Evolutionary conservation across 2,329 filamentous ascomycete genomes (phyloP), one percentile per base, ranked within the genome.

Genomic region (Neonectria sp.): DNA sequence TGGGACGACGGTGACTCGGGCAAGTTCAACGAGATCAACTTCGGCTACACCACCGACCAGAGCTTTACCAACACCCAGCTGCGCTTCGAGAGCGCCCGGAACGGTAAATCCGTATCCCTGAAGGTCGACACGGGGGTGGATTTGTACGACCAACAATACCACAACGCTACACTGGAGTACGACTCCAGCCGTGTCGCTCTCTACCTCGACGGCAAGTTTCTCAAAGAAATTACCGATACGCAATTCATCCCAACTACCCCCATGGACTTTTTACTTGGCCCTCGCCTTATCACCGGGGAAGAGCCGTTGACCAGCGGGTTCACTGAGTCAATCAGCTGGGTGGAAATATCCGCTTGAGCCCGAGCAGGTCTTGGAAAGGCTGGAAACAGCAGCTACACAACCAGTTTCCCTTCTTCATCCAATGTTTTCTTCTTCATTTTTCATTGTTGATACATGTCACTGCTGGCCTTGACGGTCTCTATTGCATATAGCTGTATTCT

Each of bases 21-120:
- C 45, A 45, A 68, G 33, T 69, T 67, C 61, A 72, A 69, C 61
- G 68, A 72, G 57, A 68, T 72, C 64, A 72, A 72, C 61, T 72
- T 72, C 66, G 70, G 70, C 13, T 72, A 71, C 53, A 71, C 67
- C 3, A 71, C 68, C 1, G 27, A 68, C 17, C 49, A 69, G 43
- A 63, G 51, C 8, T 65, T 58, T 56, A 25, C 15, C 27, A 31
- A 69, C 17, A 65, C 67, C 0, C 15, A 69, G 31, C 56, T 72
- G 6, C 64, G 46, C 2, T 69, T 72, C 6, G 70, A 71, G 57
- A 71, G 68, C 33, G 55, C 68, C n/a, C 61, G 58, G 35, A 51
- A 40, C 3, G 70, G 68, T 0, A 33, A 63, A 1, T 31, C 21
- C 9, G 25, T 31, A 3, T 69, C 49, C 15, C 43, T 67, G 15